Evolutionary conservation across 352 stramenopile species (phyloP).

Genomic region (Plasmopara muralis): DNA sequence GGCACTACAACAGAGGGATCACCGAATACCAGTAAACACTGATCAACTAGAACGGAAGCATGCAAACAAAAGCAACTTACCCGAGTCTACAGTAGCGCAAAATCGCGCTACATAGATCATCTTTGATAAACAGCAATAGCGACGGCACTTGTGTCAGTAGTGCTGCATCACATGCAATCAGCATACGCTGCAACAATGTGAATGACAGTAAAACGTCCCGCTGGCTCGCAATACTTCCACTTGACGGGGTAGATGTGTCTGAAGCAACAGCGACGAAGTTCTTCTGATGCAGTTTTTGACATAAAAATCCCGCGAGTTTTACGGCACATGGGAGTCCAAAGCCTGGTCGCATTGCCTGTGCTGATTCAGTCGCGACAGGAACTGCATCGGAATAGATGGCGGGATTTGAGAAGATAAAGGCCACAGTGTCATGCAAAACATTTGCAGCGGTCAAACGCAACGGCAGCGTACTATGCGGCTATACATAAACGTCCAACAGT

Average conservation of each 20-base stretch:
- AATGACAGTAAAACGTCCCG: slow-evolving; percentile 71
- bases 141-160: slow-evolving; percentile 48
- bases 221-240: slow-evolving; percentile 23
- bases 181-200: slow-evolving; percentile 44
- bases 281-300: slow-evolving; percentile 62
- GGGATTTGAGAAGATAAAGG: slow-evolving; percentile 54
- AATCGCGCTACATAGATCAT: slow-evolving; percentile 72
- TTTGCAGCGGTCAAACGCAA: slow-evolving; percentile 59
- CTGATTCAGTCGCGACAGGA: slow-evolving; percentile 2
- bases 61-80: slow-evolving; percentile 20
- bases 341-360: slow-evolving; percentile 13
- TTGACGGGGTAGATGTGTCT: slow-evolving; percentile 11
- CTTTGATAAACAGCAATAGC: slow-evolving; percentile 78
- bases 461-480: slow-evolving; percentile 56
- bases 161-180: slow-evolving; percentile 48
- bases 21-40: slow-evolving; percentile 1
- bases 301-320: slow-evolving; percentile 76
- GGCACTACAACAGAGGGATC: slow-evolving; percentile 17
- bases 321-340: slow-evolving; percentile 74
- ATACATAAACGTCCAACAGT: background rate
- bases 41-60: background rate
- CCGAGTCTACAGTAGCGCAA: slow-evolving; percentile 66
- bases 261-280: slow-evolving; percentile 23
- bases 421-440: slow-evolving; percentile 54
- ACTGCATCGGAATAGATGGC: slow-evolving; percentile 39